Percentiles rank a stretch among this genome's conserved stretches.
Conservation (phyloP, 2,329 filamentous ascomycete genomes). For the Onygenales sp. region DNA sequence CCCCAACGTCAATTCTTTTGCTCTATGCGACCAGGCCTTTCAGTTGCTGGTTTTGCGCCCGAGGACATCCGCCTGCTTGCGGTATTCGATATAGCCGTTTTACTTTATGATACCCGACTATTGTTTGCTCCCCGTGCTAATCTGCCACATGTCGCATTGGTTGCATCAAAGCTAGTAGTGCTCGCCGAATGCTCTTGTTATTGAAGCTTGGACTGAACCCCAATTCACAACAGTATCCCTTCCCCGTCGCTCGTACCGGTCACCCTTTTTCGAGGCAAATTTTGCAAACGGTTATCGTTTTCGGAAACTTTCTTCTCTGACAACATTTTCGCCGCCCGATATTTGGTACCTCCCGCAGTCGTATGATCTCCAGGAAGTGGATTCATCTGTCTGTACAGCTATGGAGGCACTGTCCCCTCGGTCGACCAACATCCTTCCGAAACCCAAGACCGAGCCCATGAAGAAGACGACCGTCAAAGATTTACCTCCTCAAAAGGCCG, state of each 20-base stretch:
- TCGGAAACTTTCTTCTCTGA: neutral
- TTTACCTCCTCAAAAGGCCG: constrained; percentile 22
- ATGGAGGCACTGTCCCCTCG: constrained; percentile 38
- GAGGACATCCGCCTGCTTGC: neutral
- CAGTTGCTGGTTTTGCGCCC: neutral
- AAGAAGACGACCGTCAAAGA: constrained; percentile 23
- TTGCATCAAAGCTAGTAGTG: neutral
- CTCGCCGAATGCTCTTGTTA: neutral
- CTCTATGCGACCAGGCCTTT: neutral
- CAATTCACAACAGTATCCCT: neutral
- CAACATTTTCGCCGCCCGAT: neutral
- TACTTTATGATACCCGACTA: neutral
- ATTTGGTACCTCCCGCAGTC: neutral
- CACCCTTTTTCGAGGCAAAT: neutral
- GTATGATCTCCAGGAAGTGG: neutral
- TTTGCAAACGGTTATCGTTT: neutral
- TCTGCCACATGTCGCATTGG: neutral
- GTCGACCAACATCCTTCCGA: constrained; percentile 38
- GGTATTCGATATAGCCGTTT: neutral
- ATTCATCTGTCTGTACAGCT: neutral
- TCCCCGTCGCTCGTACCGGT: neutral
- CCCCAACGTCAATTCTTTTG: neutral
- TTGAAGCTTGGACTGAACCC: neutral
- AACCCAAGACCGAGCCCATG: constrained; percentile 28
- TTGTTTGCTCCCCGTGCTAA: neutral